Percentiles rank a stretch among this genome's conserved stretches.
phyloP scores from a whole-genome alignment of 1,284 basidiomycete genomes.

The Rhodotorula sp. region DNA sequence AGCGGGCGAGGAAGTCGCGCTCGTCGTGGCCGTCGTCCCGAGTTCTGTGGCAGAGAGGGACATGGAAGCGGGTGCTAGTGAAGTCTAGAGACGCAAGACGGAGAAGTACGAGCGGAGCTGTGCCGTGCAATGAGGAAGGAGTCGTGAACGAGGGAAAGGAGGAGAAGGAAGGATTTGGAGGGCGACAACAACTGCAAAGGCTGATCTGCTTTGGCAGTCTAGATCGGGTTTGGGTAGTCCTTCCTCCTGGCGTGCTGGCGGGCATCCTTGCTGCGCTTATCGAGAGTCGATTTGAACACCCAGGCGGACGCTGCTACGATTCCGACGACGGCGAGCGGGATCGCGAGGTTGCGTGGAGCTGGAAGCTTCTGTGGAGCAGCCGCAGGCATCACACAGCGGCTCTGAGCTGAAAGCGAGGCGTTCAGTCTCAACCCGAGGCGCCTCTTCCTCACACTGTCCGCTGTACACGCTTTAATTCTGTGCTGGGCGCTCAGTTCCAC shows the following conservation, averaged over 20 bases:
- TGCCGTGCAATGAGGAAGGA: background rate
- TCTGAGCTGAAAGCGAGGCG: no score
- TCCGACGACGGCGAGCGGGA: slow-evolving; percentile 27
- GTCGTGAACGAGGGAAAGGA: background rate
- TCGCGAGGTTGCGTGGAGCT: slow-evolving; percentile 1
- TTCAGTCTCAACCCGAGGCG: no score
- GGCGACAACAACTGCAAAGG: background rate
- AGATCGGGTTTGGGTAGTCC: slow-evolving; percentile 28
- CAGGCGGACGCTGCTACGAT: slow-evolving; percentile 19
- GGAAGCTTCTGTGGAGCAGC: background rate
- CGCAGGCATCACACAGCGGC: background rate
- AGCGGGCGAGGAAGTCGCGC: slow-evolving; percentile 1
- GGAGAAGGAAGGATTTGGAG: background rate
- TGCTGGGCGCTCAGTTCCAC: no score
- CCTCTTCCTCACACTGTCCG: no score
- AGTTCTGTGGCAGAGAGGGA: background rate
- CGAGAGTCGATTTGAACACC: slow-evolving; percentile 18
- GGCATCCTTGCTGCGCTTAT: slow-evolving; percentile 14
- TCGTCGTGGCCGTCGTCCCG: background rate
- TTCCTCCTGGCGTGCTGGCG: slow-evolving; percentile 6
- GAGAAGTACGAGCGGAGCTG: background rate
- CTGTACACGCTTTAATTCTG: no score
- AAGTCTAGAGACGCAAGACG: background rate
- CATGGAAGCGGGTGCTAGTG: background rate
- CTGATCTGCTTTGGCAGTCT: background rate